Evolutionary conservation across 108 stramenopile genomes (phyloP).

Genomic region (Ochromonas danica): DNA sequence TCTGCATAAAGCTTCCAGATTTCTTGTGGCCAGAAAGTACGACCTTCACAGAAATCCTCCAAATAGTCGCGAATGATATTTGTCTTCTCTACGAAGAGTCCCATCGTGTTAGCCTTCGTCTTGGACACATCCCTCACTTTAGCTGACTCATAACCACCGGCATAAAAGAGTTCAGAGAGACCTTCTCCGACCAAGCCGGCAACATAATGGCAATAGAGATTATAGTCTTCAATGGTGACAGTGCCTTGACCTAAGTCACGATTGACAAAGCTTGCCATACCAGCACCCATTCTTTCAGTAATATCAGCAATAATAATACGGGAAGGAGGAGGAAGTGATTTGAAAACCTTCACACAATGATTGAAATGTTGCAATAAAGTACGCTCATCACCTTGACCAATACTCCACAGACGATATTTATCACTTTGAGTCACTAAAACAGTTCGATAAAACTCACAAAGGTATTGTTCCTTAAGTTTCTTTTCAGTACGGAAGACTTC

Average conservation of each 20-base stretch:
- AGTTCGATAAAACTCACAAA: slow-evolving; percentile 76
- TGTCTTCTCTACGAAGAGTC: slow-evolving; percentile 96
- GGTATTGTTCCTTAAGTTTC: slow-evolving; percentile 74
- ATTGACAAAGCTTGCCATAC: slow-evolving; percentile 95
- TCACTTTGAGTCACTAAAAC: slow-evolving; percentile 72
- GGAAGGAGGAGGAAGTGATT: slow-evolving; percentile 59
- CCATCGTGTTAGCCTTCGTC: slow-evolving; percentile 90
- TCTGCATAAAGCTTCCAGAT: slow-evolving; percentile 84
- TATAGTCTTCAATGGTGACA: slow-evolving; percentile 75
- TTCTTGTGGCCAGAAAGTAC: slow-evolving; percentile 96
- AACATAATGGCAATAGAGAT: slow-evolving; percentile 96
- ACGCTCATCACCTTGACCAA: slow-evolving; percentile 90
- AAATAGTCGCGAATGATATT: slow-evolving; percentile 99
- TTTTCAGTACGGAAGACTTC: slow-evolving; percentile 67
- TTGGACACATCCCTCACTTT: slow-evolving; percentile 44
- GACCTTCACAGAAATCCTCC: slow-evolving; percentile 97
- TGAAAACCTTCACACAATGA: slow-evolving; percentile 77
- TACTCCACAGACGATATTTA: slow-evolving; percentile 75
- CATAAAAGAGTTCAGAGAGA: slow-evolving; percentile 85
- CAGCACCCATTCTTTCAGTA: slow-evolving; percentile 89
- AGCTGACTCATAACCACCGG: slow-evolving; percentile 39
- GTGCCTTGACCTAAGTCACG: slow-evolving; percentile 98
- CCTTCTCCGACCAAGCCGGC: slow-evolving; percentile 98
- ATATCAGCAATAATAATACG: slow-evolving; percentile 85
- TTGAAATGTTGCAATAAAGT: slow-evolving; percentile 83